Evolutionary conservation across 495 filamentous ascomycete genomes (phyloP), one percentile per base, ranked within the genome.

Genomic region (Aspergillus cristatus): DNA sequence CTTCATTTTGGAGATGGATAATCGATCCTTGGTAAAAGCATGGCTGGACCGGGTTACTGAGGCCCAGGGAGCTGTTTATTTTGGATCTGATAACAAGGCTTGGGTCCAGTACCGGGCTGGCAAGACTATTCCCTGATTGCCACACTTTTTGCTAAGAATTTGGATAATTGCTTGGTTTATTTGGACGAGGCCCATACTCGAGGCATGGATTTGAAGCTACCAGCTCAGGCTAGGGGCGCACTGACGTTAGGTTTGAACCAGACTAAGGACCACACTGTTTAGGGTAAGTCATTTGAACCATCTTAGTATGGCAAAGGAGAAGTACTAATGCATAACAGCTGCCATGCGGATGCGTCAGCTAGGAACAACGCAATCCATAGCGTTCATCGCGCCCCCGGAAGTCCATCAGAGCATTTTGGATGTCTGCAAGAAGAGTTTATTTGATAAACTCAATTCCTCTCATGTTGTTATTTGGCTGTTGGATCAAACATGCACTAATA

Each of bases 121-220:
- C 0, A 53, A 39, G 1, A 45, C 47, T 0, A 70, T 76, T 18
- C 58, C 65, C 61, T 86, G 2, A 51, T 70, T 3, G 58, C 64
- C 0, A 83, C 82, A 0, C 63, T 80, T 0, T 87, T 73, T 47
- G 48, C 65, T 0, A 58, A 72, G 3, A 65, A 79, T 11, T 59
- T 84, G 5, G 71, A 70, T 7, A 34, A 51, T 0, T 86, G 79
- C 46, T 53, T 87, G 0, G 74, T 88, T 0, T 89, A 79, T 48
- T 58, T 87, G 1, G 83, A 88, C 29, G 77, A 90, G 44, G 74
- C 75, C 0, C 83, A 88, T 46, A 87, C 83, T 0, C 60, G 84
- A 46, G 84, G 84, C 0, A 84, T 73, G 0, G 84, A 88, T 48
- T 48, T 90, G n/a, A 76, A 70, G 41, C 42, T 88, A 3, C 82